Conservation (phyloP, 1,284 basidiomycete species). For the Pterulicium gracile region DNA sequence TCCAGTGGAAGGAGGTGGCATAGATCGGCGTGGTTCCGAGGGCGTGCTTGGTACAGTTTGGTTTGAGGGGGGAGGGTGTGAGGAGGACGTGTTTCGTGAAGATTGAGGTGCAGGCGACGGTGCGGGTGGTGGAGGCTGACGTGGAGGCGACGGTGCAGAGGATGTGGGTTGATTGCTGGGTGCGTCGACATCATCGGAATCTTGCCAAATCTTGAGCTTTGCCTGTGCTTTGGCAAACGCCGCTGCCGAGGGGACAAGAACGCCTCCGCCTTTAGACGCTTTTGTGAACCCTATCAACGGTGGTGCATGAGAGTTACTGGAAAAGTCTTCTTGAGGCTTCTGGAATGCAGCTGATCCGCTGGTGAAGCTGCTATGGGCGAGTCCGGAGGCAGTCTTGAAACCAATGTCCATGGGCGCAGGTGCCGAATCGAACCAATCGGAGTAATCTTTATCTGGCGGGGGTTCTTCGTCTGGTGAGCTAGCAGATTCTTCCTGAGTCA, state of each 20-base stretch:
- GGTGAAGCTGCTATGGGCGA: neutral
- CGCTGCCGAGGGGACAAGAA: slow-evolving; percentile 10
- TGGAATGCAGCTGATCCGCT: neutral
- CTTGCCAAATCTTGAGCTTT: slow-evolving; percentile 45
- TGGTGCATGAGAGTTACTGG: neutral
- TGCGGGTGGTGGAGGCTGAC: slow-evolving; percentile 16
- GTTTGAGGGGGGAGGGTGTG: slow-evolving; percentile 7
- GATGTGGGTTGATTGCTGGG: neutral
- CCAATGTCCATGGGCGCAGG: slow-evolving; percentile 12
- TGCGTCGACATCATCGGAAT: slow-evolving; percentile 23
- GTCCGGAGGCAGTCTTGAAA: slow-evolving; percentile 13
- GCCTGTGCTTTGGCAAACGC: slow-evolving; percentile 51
- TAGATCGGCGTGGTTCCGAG: too few relatives aligned
- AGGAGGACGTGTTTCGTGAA: slow-evolving; percentile 11
- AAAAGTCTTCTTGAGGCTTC: neutral
- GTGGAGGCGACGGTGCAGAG: slow-evolving; percentile 14
- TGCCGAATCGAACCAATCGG: slow-evolving; percentile 44
- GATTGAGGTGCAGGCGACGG: too few relatives aligned
- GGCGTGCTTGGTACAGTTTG: too few relatives aligned
- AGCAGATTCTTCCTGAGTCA: slow-evolving; percentile 10
- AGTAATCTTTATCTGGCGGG: slow-evolving; percentile 33
- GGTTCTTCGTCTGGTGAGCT: slow-evolving; percentile 16
- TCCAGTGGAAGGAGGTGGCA: too few relatives aligned
- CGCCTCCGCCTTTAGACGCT: slow-evolving; percentile 21
- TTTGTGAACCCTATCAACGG: slow-evolving; percentile 7